A percentile compares a stretch with the other conserved stretches of the same genome.
phyloP scores from a whole-genome alignment of 129 eudicot species.

The Centaurea solstitialis region DNA sequence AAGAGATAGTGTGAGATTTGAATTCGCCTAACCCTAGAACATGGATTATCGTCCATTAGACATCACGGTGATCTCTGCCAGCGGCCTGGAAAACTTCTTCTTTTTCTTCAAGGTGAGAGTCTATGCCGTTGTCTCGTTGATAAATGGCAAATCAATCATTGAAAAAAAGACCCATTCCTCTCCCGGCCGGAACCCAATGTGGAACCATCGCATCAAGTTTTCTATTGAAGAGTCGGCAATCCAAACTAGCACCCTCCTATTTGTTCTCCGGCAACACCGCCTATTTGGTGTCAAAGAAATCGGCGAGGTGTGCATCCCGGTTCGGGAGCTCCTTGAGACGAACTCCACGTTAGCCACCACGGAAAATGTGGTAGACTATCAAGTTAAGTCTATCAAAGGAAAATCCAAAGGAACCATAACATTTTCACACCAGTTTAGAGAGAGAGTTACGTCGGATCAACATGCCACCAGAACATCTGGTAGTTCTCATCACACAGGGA shows the following conservation, averaged over 20 bases:
- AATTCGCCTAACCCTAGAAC: not conserved
- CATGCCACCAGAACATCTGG: not conserved
- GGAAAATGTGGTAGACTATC: slow-evolving; percentile 35
- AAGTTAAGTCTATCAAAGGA: slow-evolving; percentile 26
- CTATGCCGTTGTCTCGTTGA: slow-evolving; percentile 38
- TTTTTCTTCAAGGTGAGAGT: slow-evolving; percentile 39
- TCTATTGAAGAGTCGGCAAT: slow-evolving; percentile 44
- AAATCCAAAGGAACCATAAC: slow-evolving; percentile 39
- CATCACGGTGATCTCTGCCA: slow-evolving; percentile 48
- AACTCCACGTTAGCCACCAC: slow-evolving; percentile 5
- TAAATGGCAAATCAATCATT: slow-evolving; percentile 31
- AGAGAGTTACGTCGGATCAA: slow-evolving; percentile 7
- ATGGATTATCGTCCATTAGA: slow-evolving; percentile 53
- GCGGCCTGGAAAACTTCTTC: slow-evolving; percentile 30
- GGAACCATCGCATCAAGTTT: slow-evolving; percentile 47
- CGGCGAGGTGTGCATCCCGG: slow-evolving; percentile 49
- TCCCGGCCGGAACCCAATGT: slow-evolving; percentile 33
- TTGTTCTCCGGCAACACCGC: slow-evolving; percentile 33
- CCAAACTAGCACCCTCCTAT: slow-evolving; percentile 34
- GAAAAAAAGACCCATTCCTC: slow-evolving; percentile 42
- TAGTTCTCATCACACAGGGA: slow-evolving; percentile 19
- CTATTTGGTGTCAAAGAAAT: slow-evolving; percentile 34
- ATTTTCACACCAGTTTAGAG: slow-evolving; percentile 40
- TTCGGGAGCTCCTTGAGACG: slow-evolving; percentile 34
- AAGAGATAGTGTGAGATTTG: not conserved